A percentile compares a stretch with the other conserved stretches of the same genome.
Conservation (phyloP, 2,329 filamentous ascomycete genomes). For the Orbilia brochopaga region DNA sequence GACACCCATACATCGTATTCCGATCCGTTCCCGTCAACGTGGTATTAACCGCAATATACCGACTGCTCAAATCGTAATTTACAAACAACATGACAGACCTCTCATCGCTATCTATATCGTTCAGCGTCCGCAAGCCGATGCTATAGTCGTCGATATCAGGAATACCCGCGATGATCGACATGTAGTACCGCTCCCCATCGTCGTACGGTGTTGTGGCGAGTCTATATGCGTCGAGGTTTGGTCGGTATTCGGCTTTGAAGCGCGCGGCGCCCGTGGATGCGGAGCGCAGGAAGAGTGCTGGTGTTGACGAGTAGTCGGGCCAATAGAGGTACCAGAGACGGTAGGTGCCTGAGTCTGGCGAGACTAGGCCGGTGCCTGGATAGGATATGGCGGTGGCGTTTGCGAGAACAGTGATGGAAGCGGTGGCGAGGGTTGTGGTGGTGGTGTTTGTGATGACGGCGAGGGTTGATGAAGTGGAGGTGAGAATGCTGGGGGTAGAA, state of each 20-base stretch:
- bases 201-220: slow-evolving; percentile 12
- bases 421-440: slow-evolving; percentile 6
- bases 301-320: slow-evolving; percentile 9
- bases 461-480: background rate
- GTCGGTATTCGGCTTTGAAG: slow-evolving; percentile 31
- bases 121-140: slow-evolving; percentile 16
- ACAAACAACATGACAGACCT: slow-evolving; percentile 26
- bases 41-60: slow-evolving; percentile 15
- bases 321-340: slow-evolving; percentile 32
- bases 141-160: slow-evolving; percentile 17
- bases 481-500: slow-evolving; percentile 1
- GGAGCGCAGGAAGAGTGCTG: slow-evolving; percentile 18
- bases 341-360: slow-evolving; percentile 23
- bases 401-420: slow-evolving; percentile 18
- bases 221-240: slow-evolving; percentile 15
- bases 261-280: slow-evolving; percentile 3
- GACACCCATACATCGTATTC: slow-evolving; percentile 29
- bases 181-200: slow-evolving; percentile 29
- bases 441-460: slow-evolving; percentile 10
- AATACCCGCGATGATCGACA: slow-evolving; percentile 27
- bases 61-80: slow-evolving; percentile 16
- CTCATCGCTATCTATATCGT: slow-evolving; percentile 45
- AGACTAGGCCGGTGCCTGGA: slow-evolving; percentile 17
- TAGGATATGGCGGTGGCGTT: slow-evolving; percentile 31
- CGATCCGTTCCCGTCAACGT: slow-evolving; percentile 19